These are phyloP conservation scores for Phytophthora nicotianae DNA, from an alignment of 352 stramenopile genomes.

Conservation along the genomic window DNA sequence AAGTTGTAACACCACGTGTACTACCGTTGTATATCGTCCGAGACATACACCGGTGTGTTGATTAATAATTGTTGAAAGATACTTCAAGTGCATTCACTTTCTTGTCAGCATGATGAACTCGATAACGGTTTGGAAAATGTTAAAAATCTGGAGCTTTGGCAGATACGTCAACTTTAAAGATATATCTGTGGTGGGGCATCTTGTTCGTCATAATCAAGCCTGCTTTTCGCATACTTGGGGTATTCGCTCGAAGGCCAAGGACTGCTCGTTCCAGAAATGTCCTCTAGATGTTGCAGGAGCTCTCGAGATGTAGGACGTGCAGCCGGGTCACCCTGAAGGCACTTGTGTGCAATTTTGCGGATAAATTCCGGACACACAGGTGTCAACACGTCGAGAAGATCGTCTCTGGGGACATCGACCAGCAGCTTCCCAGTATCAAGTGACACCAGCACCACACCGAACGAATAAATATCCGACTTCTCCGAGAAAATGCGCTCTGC, in stretches of 20 bases:
- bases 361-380: conserved; percentile 47
- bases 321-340: conserved; percentile 42
- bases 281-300: conserved; percentile 27
- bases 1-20: too few species aligned
- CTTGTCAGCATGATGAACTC: too few species aligned
- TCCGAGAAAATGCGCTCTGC: conserved; percentile 36
- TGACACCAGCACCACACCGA: conserved; percentile 57
- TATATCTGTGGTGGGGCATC: conserved; percentile 18
- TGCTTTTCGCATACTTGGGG: conserved; percentile 7
- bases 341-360: conserved; percentile 38
- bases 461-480: conserved; percentile 64
- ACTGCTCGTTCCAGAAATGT: conserved; percentile 20
- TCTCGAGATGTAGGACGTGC: conserved; percentile 40
- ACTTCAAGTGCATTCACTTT: too few species aligned
- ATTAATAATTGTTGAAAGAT: too few species aligned
- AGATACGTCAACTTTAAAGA: conserved; percentile 7
- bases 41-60: too few species aligned
- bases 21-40: too few species aligned
- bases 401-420: conserved; percentile 32
- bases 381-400: conserved; percentile 41
- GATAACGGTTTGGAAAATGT: background rate
- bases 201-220: conserved; percentile 15
- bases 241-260: conserved; percentile 25
- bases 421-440: conserved; percentile 59
- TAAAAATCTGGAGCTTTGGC: background rate